phyloP scores from a whole-genome alignment of 1,284 basidiomycete genomes.

The Ceratobasidium sp. region DNA sequence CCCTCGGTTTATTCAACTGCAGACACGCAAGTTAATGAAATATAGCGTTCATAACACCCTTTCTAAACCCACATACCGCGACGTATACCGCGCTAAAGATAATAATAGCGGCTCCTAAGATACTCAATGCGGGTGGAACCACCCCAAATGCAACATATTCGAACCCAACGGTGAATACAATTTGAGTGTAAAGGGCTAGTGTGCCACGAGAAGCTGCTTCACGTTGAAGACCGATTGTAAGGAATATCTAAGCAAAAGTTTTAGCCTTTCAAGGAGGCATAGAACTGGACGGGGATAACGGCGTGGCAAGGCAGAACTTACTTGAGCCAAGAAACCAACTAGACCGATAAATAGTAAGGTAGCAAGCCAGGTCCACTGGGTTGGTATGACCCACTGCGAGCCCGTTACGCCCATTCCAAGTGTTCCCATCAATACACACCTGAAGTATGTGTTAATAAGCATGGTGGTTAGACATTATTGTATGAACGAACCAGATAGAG shows the following conservation, averaged over 20 bases:
- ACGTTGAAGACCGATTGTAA: conserved; percentile 75
- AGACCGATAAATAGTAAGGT: conserved; percentile 46
- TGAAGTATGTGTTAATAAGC: background rate
- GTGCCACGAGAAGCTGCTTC: conserved; percentile 74
- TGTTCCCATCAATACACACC: conserved; percentile 1
- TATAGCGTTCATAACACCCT: no score
- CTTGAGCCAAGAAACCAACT: conserved; percentile 49
- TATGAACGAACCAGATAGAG: conserved; percentile 51
- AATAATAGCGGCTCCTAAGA: conserved; percentile 71
- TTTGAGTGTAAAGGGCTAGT: conserved; percentile 74
- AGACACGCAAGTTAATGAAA: no score
- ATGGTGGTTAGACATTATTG: background rate
- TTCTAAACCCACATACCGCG: no score
- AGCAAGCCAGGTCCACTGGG: conserved; percentile 21
- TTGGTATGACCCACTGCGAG: conserved; percentile 17
- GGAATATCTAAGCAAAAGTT: conserved; percentile 60
- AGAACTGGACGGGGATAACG: background rate
- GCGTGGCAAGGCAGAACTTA: conserved; percentile 4
- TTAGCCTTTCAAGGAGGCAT: background rate
- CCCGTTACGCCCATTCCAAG: conserved; percentile 57
- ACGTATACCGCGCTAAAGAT: conserved; percentile 55
- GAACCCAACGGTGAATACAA: conserved; percentile 72
- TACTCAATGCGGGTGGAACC: conserved; percentile 66
- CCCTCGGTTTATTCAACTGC: no score
- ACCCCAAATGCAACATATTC: conserved; percentile 74